A percentile compares a stretch with the other conserved stretches of the same genome.
Evolutionary conservation across 352 stramenopile genomes (phyloP).

Genomic region (Plasmopara viticola): DNA sequence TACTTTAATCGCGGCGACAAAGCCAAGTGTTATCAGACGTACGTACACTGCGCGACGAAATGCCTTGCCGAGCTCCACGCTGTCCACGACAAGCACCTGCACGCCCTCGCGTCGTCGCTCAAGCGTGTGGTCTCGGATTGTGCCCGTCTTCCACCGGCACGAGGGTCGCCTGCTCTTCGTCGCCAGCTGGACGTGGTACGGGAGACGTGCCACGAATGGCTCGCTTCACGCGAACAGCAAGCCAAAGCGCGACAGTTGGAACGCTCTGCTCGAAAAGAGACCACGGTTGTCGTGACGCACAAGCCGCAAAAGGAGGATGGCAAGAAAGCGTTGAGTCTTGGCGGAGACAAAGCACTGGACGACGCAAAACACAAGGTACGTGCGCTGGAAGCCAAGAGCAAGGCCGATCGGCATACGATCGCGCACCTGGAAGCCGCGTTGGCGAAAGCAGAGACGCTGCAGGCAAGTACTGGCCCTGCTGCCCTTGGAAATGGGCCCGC

Average conservation of each 20-base stretch:
- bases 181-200: conserved; percentile 56
- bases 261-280: conserved; percentile 14
- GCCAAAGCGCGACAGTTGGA: conserved; percentile 14
- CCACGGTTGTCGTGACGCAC: too few relatives aligned
- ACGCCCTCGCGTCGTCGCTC: conserved; percentile 31
- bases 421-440: conserved; percentile 66
- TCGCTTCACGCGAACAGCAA: conserved; percentile 29
- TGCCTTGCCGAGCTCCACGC: conserved; percentile 33
- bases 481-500: too few relatives aligned
- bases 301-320: conserved; percentile 10
- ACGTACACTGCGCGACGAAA: conserved; percentile 43
- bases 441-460: conserved; percentile 17
- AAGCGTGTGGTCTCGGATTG: conserved; percentile 40
- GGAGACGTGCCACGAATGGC: conserved; percentile 31
- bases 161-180: conserved; percentile 50
- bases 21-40: conserved; percentile 61
- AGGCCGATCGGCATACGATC: conserved; percentile 67
- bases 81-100: conserved; percentile 26
- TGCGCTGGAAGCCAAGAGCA: conserved; percentile 51
- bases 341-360: conserved; percentile 31
- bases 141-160: conserved; percentile 38
- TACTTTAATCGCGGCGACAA: conserved; percentile 78
- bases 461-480: too few relatives aligned
- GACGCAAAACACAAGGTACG: conserved; percentile 77
- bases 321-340: neutral